Percentiles rank a stretch among this genome's conserved stretches.
phyloP scores from a whole-genome alignment of 2,329 filamentous ascomycete genomes.

The Alternaria hordeiaustralica region DNA sequence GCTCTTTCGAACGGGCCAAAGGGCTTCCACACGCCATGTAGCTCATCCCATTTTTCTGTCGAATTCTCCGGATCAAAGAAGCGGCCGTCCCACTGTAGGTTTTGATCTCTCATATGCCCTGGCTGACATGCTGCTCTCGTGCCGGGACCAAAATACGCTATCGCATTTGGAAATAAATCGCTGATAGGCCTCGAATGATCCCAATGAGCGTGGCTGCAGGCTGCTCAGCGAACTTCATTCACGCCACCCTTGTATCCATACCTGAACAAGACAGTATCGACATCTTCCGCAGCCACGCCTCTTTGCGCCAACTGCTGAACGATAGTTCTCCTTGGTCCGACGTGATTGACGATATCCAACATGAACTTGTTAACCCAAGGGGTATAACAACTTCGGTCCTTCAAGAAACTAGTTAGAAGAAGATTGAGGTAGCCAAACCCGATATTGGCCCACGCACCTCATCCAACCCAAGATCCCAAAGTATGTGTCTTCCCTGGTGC shows the following conservation, averaged over 20 bases:
- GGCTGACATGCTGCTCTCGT: conserved; percentile 37
- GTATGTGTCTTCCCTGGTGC: conserved; percentile 31
- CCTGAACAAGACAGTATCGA: conserved; percentile 43
- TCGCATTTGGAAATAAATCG: conserved; percentile 38
- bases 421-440: neutral
- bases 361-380: conserved; percentile 44
- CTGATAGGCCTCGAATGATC: conserved; percentile 42
- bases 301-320: conserved; percentile 33
- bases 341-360: conserved; percentile 34
- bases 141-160: conserved; percentile 39
- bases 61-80: conserved; percentile 40
- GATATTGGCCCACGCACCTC: conserved; percentile 25
- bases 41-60: conserved; percentile 38
- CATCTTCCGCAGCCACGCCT: conserved; percentile 25
- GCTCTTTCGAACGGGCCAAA: conserved; percentile 48
- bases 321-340: conserved; percentile 37
- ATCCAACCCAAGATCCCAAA: conserved; percentile 44
- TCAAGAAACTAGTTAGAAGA: neutral
- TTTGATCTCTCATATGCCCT: conserved; percentile 36
- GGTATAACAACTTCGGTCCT: conserved; percentile 42
- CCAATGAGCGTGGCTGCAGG: conserved; percentile 41
- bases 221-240: neutral
- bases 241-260: conserved; percentile 2
- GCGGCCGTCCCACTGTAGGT: conserved; percentile 41
- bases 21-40: conserved; percentile 36